Conservation (phyloP, 1,139 yeast species). For the Saccharomyces pastorianus region DNA sequence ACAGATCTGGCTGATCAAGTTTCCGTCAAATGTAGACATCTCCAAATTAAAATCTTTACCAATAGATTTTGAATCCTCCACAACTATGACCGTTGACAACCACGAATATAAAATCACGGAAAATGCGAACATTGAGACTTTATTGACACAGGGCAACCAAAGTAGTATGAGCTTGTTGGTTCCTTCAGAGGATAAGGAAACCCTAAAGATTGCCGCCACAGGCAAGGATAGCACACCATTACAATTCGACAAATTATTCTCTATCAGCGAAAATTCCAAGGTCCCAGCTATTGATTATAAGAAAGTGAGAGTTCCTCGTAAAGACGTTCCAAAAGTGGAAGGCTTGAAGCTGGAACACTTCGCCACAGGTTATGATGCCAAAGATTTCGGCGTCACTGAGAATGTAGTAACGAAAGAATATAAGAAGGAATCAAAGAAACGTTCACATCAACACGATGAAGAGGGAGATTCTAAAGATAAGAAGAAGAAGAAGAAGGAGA, state of each 20-base stretch:
- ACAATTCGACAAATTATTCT: constrained; percentile 44
- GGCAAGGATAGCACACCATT: constrained; percentile 9
- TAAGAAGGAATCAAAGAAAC: constrained; percentile 1
- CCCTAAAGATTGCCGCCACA: constrained; percentile 13
- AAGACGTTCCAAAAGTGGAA: constrained; percentile 50
- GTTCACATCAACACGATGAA: constrained; percentile 15
- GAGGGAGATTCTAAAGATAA: constrained; percentile 12
- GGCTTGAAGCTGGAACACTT: constrained; percentile 65
- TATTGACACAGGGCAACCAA: constrained; percentile 11
- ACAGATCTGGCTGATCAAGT: constrained; percentile 66
- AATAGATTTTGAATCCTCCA: constrained; percentile 39
- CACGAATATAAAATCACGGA: constrained; percentile 42
- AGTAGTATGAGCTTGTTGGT: constrained; percentile 20
- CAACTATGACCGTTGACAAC: constrained; percentile 37
- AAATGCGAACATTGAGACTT: constrained; percentile 32
- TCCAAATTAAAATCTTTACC: constrained; percentile 47
- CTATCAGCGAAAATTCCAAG: constrained; percentile 47
- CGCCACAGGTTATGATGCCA: constrained; percentile 71
- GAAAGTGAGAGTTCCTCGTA: constrained; percentile 47
- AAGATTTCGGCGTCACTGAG: constrained; percentile 40
- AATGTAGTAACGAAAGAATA: constrained; percentile 5
- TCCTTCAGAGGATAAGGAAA: constrained; percentile 20
- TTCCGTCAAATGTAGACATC: constrained; percentile 56
- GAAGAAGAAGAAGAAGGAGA: constrained; percentile 13
- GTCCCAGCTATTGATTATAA: constrained; percentile 56